Conservation (phyloP, 768 basidiomycete genomes). For the Leccinum longicurvipes region DNA sequence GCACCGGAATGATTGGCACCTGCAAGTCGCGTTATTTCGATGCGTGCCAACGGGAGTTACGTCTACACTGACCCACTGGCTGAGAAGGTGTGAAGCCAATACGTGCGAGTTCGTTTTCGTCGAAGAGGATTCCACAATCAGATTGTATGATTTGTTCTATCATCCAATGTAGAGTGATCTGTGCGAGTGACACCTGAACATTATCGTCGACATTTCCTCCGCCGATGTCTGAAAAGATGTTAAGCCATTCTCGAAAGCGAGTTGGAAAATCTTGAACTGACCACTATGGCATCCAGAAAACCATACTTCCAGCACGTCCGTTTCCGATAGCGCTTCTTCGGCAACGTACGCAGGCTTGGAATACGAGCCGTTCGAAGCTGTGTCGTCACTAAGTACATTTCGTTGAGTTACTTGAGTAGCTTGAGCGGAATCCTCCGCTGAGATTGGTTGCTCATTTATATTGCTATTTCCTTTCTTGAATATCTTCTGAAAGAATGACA, state of each 20-base stretch:
- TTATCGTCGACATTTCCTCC: slow-evolving; percentile 55
- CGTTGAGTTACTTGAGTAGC: background rate
- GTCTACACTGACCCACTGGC: background rate
- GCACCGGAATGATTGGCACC: background rate
- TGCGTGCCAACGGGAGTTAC: background rate
- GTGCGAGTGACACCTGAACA: slow-evolving; percentile 41
- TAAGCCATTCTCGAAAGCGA: background rate
- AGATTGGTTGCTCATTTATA: background rate
- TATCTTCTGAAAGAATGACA: background rate
- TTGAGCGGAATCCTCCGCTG: background rate
- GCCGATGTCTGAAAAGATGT: slow-evolving; percentile 53
- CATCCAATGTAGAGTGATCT: slow-evolving; percentile 78
- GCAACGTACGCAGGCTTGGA: background rate
- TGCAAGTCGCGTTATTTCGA: background rate
- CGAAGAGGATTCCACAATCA: slow-evolving; percentile 60
- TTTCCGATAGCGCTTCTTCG: slow-evolving; percentile 7
- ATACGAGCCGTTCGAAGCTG: background rate
- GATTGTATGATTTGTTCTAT: slow-evolving; percentile 58
- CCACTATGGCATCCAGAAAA: slow-evolving; percentile 72
- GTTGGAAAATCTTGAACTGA: slow-evolving; percentile 30
- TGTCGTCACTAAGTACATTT: background rate
- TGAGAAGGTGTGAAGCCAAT: slow-evolving; percentile 35
- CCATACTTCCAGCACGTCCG: slow-evolving; percentile 77
- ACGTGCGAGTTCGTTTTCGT: slow-evolving; percentile 43
- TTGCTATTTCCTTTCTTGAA: background rate